Base-by-base conservation (phyloP, 306 rosid genomes). In the Senna tora region DNA sequence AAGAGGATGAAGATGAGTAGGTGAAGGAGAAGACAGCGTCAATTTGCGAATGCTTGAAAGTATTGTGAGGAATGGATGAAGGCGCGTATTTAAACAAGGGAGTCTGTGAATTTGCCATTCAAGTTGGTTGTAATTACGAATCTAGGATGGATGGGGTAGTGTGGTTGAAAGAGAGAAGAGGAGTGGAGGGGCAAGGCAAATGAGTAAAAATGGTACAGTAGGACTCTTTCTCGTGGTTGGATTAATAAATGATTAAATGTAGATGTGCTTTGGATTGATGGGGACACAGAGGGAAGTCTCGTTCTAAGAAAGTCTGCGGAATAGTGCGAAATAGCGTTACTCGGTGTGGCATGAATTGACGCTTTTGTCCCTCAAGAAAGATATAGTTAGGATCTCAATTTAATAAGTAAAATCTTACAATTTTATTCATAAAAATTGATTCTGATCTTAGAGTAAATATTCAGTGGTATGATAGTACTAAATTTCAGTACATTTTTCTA, bases 331-430 rank as follows among this genome's bases (percentile, higher is more conserved):
- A 72, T 63, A 75, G 52, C 30, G 56, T 73, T 15, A 59, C 79
- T 79, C 67, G 60, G 36, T 83, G 76, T 72, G 14, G 57, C 54
- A 39, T 67, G 12, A 76, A 73, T 63, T 73, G 77, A 79, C 79
- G 5, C 43, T 15, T 71, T 67, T 72, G 33, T 54, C 78, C 76
- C 41, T 46, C 2, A 6, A 5, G 10, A 70, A 33, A 33, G 3
- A 6, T 2, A 33, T 33, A 6, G 6, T n/a, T n/a, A n/a, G n/a
- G n/a, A n/a, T n/a, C n/a, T n/a, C n/a, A n/a, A n/a, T n/a, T n/a
- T n/a, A n/a, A n/a, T n/a, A 6, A 6, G 6, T 33, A 3, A 33
- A 6, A 33, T 2, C 6, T 33, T 33, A 33, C 3, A 33, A 33
- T 33, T 2, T 33, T 33, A 2, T 33, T 33, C 6, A 2, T 33